Conservation (phyloP, 2,329 filamentous ascomycete species). For the Aureobasidium sp. region DNA sequence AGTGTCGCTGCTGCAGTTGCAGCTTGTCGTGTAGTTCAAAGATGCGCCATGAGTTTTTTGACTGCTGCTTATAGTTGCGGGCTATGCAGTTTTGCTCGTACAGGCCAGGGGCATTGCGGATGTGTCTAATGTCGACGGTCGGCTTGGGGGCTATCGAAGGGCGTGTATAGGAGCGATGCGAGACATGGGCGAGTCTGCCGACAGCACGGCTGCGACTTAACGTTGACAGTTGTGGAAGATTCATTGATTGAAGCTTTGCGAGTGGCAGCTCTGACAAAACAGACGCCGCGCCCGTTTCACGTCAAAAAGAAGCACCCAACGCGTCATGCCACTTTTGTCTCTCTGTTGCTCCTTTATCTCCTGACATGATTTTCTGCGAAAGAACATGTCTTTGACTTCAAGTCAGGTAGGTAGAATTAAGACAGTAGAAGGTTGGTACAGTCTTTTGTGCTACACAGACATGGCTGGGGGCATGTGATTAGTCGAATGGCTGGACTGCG, state of each 20-base stretch:
- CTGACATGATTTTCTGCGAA: neutral
- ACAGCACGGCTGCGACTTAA: neutral
- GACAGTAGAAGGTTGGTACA: neutral
- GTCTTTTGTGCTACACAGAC: slow-evolving; percentile 3
- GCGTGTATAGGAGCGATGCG: slow-evolving; percentile 36
- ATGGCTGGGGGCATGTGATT: slow-evolving; percentile 9
- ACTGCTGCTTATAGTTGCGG: slow-evolving; percentile 65
- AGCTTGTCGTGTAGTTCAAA: slow-evolving; percentile 42
- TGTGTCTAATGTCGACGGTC: slow-evolving; percentile 76
- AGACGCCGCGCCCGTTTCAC: slow-evolving; percentile 10
- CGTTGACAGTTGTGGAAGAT: neutral
- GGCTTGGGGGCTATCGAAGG: slow-evolving; percentile 72
- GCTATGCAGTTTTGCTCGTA: slow-evolving; percentile 77
- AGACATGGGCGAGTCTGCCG: neutral
- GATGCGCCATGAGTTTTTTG: slow-evolving; percentile 47
- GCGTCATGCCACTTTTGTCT: neutral
- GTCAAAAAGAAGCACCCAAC: neutral
- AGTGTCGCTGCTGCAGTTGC: slow-evolving; percentile 49
- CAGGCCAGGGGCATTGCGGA: slow-evolving; percentile 73
- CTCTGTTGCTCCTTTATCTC: neutral
- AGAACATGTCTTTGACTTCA: neutral
- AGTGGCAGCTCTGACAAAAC: neutral
- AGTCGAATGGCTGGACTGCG: slow-evolving; percentile 4
- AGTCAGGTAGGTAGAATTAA: neutral
- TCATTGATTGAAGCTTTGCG: slow-evolving; percentile 12